A percentile compares a stretch with the other conserved stretches of the same genome.
phyloP scores from a whole-genome alignment of 495 filamentous ascomycete genomes.

The Aspergillus olivimuriae region DNA sequence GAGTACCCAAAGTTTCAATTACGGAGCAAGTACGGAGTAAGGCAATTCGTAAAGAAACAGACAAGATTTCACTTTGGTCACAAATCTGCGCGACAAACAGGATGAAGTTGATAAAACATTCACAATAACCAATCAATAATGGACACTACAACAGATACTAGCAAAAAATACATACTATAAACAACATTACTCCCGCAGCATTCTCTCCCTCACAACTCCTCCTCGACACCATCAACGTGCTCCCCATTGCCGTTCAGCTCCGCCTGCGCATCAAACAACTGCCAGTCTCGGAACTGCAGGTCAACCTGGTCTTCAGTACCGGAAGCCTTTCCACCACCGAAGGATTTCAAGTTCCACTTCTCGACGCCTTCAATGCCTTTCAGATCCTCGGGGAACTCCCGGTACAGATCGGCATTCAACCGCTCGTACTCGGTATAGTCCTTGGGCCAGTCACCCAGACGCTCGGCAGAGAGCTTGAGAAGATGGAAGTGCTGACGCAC shows the following conservation, averaged over 20 bases:
- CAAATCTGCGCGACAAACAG: too few species aligned
- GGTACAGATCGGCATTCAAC: constrained; percentile 14
- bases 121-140: too few species aligned
- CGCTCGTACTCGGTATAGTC: constrained; percentile 30
- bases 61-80: too few species aligned
- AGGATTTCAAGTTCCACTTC: constrained; percentile 35
- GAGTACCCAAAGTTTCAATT: too few species aligned
- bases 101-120: too few species aligned
- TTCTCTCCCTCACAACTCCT: neutral
- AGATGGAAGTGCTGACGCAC: constrained; percentile 29
- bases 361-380: constrained; percentile 30
- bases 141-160: too few species aligned
- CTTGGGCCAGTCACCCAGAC: constrained; percentile 35
- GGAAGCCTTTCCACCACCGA: constrained; percentile 26
- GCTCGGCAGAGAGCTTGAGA: constrained; percentile 34
- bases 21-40: too few species aligned
- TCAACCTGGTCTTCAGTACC: constrained; percentile 17
- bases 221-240: neutral
- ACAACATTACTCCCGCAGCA: too few species aligned
- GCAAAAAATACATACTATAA: too few species aligned
- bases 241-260: too few species aligned
- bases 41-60: too few species aligned
- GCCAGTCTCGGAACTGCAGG: neutral
- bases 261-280: neutral
- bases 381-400: constrained; percentile 20